Percentiles rank a stretch among this genome's conserved stretches.
phyloP scores from a whole-genome alignment of 225 moss, liverwort and hornwort species.

The Climacium dendroides region DNA sequence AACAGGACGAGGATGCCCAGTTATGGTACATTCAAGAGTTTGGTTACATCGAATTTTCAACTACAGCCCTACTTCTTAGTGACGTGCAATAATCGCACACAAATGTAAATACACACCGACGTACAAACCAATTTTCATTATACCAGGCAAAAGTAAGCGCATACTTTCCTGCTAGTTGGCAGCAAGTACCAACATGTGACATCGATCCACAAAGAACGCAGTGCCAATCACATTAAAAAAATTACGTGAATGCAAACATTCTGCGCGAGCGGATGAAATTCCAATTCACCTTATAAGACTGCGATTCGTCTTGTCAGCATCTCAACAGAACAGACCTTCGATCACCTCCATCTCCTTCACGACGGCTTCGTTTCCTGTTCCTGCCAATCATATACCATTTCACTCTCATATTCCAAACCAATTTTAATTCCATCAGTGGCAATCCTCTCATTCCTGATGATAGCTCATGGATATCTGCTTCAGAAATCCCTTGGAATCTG shows the following conservation, averaged over 20 bases:
- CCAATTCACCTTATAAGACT: slow-evolving; percentile 35
- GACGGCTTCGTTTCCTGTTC: slow-evolving; percentile 37
- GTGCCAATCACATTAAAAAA: background rate
- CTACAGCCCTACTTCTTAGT: background rate
- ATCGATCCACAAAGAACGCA: background rate
- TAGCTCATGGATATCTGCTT: background rate
- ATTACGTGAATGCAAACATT: background rate
- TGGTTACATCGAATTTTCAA: background rate
- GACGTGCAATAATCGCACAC: background rate
- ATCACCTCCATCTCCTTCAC: slow-evolving; percentile 51
- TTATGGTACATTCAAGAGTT: background rate
- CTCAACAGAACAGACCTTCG: slow-evolving; percentile 27
- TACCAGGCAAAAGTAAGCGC: background rate
- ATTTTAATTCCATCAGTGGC: background rate
- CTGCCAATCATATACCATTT: background rate
- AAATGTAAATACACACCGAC: background rate
- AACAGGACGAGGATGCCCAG: background rate
- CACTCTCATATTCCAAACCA: background rate
- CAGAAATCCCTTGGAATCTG: background rate
- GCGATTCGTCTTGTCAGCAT: slow-evolving; percentile 45
- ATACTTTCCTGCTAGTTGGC: background rate
- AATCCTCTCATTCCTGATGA: background rate
- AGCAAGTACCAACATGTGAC: background rate
- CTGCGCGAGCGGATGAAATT: background rate
- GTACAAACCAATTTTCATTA: background rate